Evolutionary conservation across 106 monocot species (phyloP), one percentile per base, ranked within the genome.

Genomic region (Allium sativum): DNA sequence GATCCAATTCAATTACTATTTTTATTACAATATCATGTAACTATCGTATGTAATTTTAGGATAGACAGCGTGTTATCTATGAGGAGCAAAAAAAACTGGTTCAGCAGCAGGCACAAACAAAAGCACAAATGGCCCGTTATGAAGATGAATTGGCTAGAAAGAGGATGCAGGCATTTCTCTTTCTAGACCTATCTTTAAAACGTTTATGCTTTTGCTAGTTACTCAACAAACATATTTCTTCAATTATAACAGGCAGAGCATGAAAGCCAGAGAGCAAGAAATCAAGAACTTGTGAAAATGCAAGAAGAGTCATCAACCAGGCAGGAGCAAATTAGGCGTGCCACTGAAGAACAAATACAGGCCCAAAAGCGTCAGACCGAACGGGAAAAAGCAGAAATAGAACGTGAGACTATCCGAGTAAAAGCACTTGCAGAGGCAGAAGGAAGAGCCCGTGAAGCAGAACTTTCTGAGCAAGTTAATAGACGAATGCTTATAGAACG

Each of bases 201-300:
- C 31, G 31, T 31, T 31, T 31, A 2, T 31, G 31, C 12, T 0
- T 46, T 13, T 48, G 8, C 42, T 60, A 44, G 42, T 6, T 13
- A 21, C 7, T 13, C 53, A 22, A 14, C 61, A 10, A 47, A 17
- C 14, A 43, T n/a, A n/a, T 55, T 64, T 45, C 22, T 44, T 70
- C 73, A 7, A 59, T 69, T 65, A 42, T 61, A 48, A 9, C 62
- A 87, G 88, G 90, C 84, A 52, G 94, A 95, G 40, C 85, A 95
- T 77, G 94, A 95, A 76, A 81, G 73, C 58, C 90, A 95, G 70
- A 81, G 94, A 76, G 65, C 59, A 17, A 90, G 94, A 73, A 95
- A 95, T 66, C 94, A 90, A 56, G 94, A 95, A 50, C 79, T 95
- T 56, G 94, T 95, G 47, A 95, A 87, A 62, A 90, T 95, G 84